Percentiles rank a stretch among this genome's conserved stretches.
Evolutionary conservation across 2,329 filamentous ascomycete species (phyloP).

Genomic region (Penicillium vulpinum): DNA sequence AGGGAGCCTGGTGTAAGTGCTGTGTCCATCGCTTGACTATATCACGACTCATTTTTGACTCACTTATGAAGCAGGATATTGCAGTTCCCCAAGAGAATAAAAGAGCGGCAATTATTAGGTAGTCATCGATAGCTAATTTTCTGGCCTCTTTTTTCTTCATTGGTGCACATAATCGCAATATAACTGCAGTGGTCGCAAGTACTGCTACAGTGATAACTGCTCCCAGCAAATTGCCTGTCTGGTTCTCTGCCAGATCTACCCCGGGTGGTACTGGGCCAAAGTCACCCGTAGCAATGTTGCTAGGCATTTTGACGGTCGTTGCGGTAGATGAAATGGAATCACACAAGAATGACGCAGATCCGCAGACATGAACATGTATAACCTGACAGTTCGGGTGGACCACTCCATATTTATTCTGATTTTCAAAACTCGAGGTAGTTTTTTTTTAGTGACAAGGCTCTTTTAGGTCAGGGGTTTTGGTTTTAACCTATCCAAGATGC

Average conservation of each 20-base stretch:
- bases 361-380: too few relatives aligned
- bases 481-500: neutral
- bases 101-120: neutral
- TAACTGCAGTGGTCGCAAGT: neutral
- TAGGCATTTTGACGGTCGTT: neutral
- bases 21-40: neutral
- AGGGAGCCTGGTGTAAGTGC: neutral
- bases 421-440: neutral
- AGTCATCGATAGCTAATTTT: neutral
- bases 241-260: neutral
- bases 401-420: neutral
- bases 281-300: neutral
- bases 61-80: neutral
- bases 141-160: neutral
- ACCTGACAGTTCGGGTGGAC: too few relatives aligned
- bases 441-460: neutral
- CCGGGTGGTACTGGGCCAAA: neutral
- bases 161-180: neutral
- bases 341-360: neutral
- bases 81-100: conserved; percentile 1
- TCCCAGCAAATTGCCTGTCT: neutral
- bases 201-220: neutral
- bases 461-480: neutral
- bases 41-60: neutral
- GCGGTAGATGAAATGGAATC: neutral